Conservation (phyloP, 1,284 basidiomycete species). For the Sporisorium graminicola region DNA sequence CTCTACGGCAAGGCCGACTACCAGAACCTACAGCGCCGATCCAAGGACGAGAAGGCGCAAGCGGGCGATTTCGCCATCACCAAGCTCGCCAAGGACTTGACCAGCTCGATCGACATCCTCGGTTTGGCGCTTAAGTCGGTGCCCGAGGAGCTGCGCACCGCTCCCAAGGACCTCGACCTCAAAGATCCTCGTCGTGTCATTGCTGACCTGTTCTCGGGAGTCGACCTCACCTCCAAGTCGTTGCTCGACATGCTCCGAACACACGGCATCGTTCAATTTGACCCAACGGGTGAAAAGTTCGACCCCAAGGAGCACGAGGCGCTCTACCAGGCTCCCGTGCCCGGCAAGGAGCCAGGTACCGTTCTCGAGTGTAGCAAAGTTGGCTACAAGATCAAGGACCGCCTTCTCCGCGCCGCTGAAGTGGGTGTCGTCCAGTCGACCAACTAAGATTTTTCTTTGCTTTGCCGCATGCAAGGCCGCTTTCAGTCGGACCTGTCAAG, state of each 20-base stretch:
- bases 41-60: conserved; percentile 89
- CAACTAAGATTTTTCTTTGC: neutral
- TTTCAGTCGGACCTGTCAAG: neutral
- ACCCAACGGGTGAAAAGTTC: conserved; percentile 90
- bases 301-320: conserved; percentile 97
- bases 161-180: conserved; percentile 67
- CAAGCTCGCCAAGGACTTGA: conserved; percentile 87
- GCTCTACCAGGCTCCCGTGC: conserved; percentile 90
- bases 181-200: conserved; percentile 60
- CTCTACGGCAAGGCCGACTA: conserved; percentile 81
- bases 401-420: conserved; percentile 92
- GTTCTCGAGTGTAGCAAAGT: conserved; percentile 91
- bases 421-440: conserved; percentile 83
- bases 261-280: conserved; percentile 90
- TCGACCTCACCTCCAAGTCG: conserved; percentile 90
- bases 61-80: conserved; percentile 93
- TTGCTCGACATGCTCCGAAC: conserved; percentile 90
- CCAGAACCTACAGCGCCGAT: conserved; percentile 91
- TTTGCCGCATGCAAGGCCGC: neutral
- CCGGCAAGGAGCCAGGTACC: conserved; percentile 85
- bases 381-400: conserved; percentile 74
- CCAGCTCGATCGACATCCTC: conserved; percentile 92
- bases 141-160: conserved; percentile 72
- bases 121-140: conserved; percentile 85
- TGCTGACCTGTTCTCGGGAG: conserved; percentile 77